Conservation (phyloP, 306 rosid species). For the Mimosa pudica region DNA sequence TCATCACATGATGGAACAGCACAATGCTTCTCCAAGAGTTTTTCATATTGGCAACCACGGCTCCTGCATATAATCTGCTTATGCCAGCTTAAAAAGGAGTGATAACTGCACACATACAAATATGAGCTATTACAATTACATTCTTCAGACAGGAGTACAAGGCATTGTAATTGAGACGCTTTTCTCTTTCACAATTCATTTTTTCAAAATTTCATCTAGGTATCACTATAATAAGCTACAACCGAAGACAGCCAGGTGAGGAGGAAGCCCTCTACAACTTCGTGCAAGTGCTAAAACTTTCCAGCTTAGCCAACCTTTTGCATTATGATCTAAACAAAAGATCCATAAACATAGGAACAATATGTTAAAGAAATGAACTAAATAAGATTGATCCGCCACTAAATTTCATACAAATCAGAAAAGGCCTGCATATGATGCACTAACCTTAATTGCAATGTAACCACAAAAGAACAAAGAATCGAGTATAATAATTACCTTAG, state of each 20-base stretch:
- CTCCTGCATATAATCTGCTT: conserved; percentile 65
- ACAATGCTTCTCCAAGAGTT: conserved; percentile 82
- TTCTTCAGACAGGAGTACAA: background rate
- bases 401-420: conserved; percentile 8
- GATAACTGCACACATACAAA: conserved; percentile 55
- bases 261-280: background rate
- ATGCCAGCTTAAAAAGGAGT: conserved; percentile 57
- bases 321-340: conserved; percentile 12
- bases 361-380: background rate
- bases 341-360: conserved; percentile 8
- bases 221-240: background rate
- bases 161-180: background rate
- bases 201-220: background rate
- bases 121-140: conserved; percentile 17
- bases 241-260: background rate
- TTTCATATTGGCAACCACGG: conserved; percentile 50
- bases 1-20: conserved; percentile 42
- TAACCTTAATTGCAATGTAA: conserved; percentile 19
- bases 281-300: background rate
- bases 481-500: conserved; percentile 11
- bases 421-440: conserved; percentile 9
- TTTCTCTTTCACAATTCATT: background rate
- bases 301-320: background rate
- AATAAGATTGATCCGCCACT: background rate
- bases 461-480: conserved; percentile 21